These are phyloP conservation scores for Aspergillus intermedius DNA, from an alignment of 2,329 filamentous ascomycete genomes.

Conservation along the genomic window DNA sequence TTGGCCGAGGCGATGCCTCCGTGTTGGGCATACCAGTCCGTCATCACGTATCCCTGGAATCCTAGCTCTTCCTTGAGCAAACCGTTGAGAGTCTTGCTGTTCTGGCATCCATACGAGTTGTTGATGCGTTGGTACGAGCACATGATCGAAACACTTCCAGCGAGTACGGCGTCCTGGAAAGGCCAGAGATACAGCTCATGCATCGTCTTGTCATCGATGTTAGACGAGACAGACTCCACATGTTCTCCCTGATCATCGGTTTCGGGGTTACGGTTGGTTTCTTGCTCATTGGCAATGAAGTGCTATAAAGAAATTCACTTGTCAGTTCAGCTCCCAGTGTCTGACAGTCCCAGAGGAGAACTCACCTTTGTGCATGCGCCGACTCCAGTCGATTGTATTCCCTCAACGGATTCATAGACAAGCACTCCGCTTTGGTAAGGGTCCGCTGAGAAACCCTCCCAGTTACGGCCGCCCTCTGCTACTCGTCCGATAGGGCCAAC, in stretches of 20 bases:
- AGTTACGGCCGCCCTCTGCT: slow-evolving; percentile 38
- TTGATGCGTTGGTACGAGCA: slow-evolving; percentile 60
- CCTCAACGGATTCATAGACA: slow-evolving; percentile 38
- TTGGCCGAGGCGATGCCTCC: slow-evolving; percentile 28
- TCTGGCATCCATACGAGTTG: slow-evolving; percentile 73
- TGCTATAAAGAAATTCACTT: slow-evolving; percentile 36
- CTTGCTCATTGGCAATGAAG: slow-evolving; percentile 57
- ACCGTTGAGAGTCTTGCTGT: slow-evolving; percentile 68
- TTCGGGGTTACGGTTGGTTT: slow-evolving; percentile 27
- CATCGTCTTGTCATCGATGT: slow-evolving; percentile 59
- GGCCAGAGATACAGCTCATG: slow-evolving; percentile 63
- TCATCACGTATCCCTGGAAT: slow-evolving; percentile 68
- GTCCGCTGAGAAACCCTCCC: slow-evolving; percentile 46
- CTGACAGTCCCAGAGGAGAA: neutral
- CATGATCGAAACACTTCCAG: slow-evolving; percentile 56
- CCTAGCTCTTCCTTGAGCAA: slow-evolving; percentile 72
- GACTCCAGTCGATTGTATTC: slow-evolving; percentile 40
- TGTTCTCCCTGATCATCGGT: slow-evolving; percentile 4
- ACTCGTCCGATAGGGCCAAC: slow-evolving; percentile 30
- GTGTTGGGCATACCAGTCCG: slow-evolving; percentile 73
- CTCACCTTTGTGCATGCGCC: slow-evolving; percentile 31
- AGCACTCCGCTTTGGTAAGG: slow-evolving; percentile 43
- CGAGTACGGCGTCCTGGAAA: slow-evolving; percentile 55
- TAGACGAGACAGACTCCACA: slow-evolving; percentile 48
- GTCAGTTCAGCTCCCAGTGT: neutral